A percentile compares a stretch with the other conserved stretches of the same genome.
These are phyloP conservation scores for Aureobasidium sp. DNA, from an alignment of 2,329 filamentous ascomycete species.

Conservation along the genomic window DNA sequence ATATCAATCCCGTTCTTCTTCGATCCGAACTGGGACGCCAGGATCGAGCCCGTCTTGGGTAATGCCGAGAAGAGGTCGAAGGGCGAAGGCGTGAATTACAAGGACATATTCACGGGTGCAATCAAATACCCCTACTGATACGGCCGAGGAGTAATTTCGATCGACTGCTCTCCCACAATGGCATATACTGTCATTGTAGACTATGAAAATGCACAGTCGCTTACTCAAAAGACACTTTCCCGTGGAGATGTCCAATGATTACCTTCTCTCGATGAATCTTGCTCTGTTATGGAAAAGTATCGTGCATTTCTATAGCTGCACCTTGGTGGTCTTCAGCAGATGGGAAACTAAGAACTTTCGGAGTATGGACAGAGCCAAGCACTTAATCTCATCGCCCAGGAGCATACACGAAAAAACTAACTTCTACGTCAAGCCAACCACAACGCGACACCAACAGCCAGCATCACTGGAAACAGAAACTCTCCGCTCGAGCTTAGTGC, in stretches of 20 bases:
- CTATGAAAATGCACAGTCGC: too few species aligned
- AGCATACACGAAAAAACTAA: not conserved
- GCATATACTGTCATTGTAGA: too few species aligned
- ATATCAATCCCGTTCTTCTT: conserved; percentile 53
- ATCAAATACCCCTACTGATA: not conserved
- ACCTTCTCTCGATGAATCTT: too few species aligned
- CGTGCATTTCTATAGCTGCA: too few species aligned
- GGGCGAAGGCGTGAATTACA: not conserved
- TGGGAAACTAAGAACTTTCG: not conserved
- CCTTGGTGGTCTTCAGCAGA: too few species aligned
- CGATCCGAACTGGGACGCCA: conserved; percentile 43
- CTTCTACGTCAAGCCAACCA: not conserved
- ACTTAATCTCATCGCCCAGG: too few species aligned
- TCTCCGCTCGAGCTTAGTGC: not conserved
- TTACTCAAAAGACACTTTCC: too few species aligned
- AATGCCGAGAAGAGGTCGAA: not conserved
- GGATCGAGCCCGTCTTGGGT: conserved; percentile 13
- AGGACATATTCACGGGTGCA: conserved; percentile 2
- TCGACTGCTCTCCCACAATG: too few species aligned
- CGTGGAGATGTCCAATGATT: too few species aligned
- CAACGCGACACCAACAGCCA: not conserved
- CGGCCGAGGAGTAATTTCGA: too few species aligned
- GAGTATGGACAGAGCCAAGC: not conserved
- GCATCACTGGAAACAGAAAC: not conserved
- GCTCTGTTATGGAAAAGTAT: too few species aligned